These are phyloP conservation scores for Solanum dulcamara DNA, from an alignment of 257 asterid genomes.

Conservation along the genomic window DNA sequence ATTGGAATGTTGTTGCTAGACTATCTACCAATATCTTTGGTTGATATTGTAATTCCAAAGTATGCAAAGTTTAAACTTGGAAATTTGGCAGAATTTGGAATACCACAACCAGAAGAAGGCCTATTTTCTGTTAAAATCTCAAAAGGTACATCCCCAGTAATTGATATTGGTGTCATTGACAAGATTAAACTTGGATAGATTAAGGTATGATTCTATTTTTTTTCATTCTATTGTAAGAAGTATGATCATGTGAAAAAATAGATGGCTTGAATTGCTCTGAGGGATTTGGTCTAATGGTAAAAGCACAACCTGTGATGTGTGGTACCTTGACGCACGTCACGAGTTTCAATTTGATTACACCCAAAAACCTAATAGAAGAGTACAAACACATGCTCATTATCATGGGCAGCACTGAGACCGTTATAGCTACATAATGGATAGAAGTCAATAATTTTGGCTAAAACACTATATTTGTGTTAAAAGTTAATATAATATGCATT, in stretches of 20 bases:
- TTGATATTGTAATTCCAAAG: neutral
- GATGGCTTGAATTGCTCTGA: neutral
- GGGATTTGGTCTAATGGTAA: neutral
- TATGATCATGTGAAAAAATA: neutral
- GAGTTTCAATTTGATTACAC: neutral
- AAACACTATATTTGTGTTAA: too few species aligned
- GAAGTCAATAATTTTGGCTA: too few species aligned
- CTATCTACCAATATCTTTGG: slow-evolving; percentile 6
- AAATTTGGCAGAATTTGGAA: slow-evolving; percentile 24
- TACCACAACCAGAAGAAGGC: slow-evolving; percentile 31
- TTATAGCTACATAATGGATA: too few species aligned
- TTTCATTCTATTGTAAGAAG: too few species aligned
- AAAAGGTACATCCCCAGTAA: slow-evolving; percentile 31
- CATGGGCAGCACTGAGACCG: too few species aligned
- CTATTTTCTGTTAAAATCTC: slow-evolving; percentile 25
- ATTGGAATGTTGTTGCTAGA: slow-evolving; percentile 26
- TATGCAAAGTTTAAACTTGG: slow-evolving; percentile 11
- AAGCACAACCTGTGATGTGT: neutral
- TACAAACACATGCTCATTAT: too few species aligned
- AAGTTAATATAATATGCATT: too few species aligned
- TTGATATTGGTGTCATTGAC: slow-evolving; percentile 41
- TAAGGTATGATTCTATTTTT: slow-evolving; percentile 1
- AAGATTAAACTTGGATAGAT: slow-evolving; percentile 26
- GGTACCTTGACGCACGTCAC: neutral
- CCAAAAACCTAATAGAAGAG: neutral